Conservation (phyloP, 345 rosid genomes). For the Cochlearia excelsa region DNA sequence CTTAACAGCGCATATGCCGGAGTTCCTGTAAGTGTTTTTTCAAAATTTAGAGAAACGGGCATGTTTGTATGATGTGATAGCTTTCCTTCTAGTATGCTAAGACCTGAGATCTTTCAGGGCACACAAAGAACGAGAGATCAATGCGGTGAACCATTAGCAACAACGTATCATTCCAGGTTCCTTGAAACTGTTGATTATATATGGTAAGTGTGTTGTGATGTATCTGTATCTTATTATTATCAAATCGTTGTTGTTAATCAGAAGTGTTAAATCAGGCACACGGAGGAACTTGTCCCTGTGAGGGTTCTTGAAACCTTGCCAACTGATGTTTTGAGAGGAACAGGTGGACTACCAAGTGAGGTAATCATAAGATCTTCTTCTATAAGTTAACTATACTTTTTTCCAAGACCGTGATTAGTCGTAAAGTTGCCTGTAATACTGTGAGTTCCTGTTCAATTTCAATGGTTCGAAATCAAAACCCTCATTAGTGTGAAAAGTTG, state of each 20-base stretch:
- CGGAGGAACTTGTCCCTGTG: slow-evolving; percentile 66
- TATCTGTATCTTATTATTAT: slow-evolving; percentile 1
- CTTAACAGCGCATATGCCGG: slow-evolving; percentile 76
- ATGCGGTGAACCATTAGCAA: slow-evolving; percentile 84
- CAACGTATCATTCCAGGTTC: slow-evolving; percentile 82
- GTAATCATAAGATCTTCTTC: slow-evolving; percentile 34
- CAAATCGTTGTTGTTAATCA: slow-evolving; percentile 18
- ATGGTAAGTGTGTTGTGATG: slow-evolving; percentile 49
- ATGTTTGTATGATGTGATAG: slow-evolving; percentile 4
- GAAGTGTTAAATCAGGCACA: slow-evolving; percentile 55
- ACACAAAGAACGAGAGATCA: slow-evolving; percentile 51
- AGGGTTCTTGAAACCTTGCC: slow-evolving; percentile 93
- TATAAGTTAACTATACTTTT: neutral
- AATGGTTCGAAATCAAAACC: neutral
- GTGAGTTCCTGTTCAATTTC: neutral
- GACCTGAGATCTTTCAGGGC: slow-evolving; percentile 51
- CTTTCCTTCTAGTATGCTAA: slow-evolving; percentile 19
- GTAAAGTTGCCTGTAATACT: too few relatives aligned
- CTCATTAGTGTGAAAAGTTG: neutral
- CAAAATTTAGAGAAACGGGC: neutral
- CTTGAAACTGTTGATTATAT: slow-evolving; percentile 94
- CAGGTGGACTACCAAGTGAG: slow-evolving; percentile 75
- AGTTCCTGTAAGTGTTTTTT: slow-evolving; percentile 52
- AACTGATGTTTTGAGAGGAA: slow-evolving; percentile 52
- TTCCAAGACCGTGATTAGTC: neutral